Percentiles rank a stretch among this genome's conserved stretches.
Conservation (phyloP, 495 filamentous ascomycete genomes). For the Penicillium egyptiacum region DNA sequence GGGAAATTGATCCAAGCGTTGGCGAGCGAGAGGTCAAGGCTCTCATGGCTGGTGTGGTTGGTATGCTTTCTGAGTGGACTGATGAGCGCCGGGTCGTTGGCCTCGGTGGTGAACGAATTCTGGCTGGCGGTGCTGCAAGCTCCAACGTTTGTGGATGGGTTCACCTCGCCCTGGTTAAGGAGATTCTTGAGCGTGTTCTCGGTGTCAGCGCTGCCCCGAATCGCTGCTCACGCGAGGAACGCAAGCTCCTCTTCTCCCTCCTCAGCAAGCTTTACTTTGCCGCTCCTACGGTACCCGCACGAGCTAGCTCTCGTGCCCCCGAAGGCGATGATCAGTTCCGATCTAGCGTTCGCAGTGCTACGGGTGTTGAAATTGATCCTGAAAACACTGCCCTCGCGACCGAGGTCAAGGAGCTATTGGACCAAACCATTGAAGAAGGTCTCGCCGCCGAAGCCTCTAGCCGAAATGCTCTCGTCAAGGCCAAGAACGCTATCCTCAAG, state of each 20-base stretch:
- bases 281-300: slow-evolving; percentile 42
- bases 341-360: slow-evolving; percentile 41
- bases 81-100: slow-evolving; percentile 85
- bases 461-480: slow-evolving; percentile 75
- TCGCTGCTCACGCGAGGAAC: slow-evolving; percentile 69
- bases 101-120: slow-evolving; percentile 55
- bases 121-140: slow-evolving; percentile 55
- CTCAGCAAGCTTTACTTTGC: slow-evolving; percentile 83
- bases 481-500: slow-evolving; percentile 61
- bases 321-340: slow-evolving; percentile 44
- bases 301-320: slow-evolving; percentile 41
- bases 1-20: slow-evolving; percentile 62
- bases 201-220: slow-evolving; percentile 37
- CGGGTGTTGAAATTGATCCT: slow-evolving; percentile 34
- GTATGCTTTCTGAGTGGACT: slow-evolving; percentile 91
- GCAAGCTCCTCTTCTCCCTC: slow-evolving; percentile 73
- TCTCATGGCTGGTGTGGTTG: slow-evolving; percentile 67
- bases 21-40: slow-evolving; percentile 84
- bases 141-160: slow-evolving; percentile 56
- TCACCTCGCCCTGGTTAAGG: slow-evolving; percentile 36
- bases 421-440: slow-evolving; percentile 67
- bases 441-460: slow-evolving; percentile 68
- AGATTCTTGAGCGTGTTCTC: slow-evolving; percentile 39
- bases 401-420: slow-evolving; percentile 54
- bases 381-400: slow-evolving; percentile 40